Base-by-base conservation (phyloP, 345 rosid species). In the Iberis pinnata region DNA sequence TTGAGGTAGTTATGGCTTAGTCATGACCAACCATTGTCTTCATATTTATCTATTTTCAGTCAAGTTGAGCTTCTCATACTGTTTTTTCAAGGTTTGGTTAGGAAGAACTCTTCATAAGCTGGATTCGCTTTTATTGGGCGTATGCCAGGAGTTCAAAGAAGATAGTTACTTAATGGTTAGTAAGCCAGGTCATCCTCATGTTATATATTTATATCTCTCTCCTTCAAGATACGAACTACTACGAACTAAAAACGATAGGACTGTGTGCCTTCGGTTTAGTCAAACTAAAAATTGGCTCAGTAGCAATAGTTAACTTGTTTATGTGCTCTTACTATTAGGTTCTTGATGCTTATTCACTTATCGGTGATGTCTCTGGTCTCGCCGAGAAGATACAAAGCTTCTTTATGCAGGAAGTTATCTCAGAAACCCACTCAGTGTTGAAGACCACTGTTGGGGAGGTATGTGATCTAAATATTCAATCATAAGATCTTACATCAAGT, bases 341-440 rank as follows among this genome's bases (percentile, higher is more conserved):
- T 54, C 77, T 93, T 66, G 99, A 93, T 51, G 97, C 97, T 60
- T 93, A 88, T 81, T 97, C 99, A 60, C 74, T 93, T 58, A 93
- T 93, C 33, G 99, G 99, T 52, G 97, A 93, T 74, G 69, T 83
- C 39, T 81, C 97, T 58, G 99, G 99, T 68, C 97, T 93, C 58
- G 92, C 94, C 32, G 99, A 88, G 70, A 93, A 93, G 81, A 78
- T 93, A 64, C 95, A 93, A 54, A 93, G 97, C 75, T 88, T 83
- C 74, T 93, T 80, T 70, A 81, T 88, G 97, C 97, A 93, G 66
- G 99, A 93, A 71, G 92, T 86, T 77, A 80, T 93, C 57, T 80
- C 97, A 40, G 94, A 85, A 76, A 88, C 94, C 16, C 90, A 93
- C 63, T 69, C 75, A 35, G 83, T 83, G 20, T 66, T 93, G 75